Percentiles rank a stretch among this genome's conserved stretches.
phyloP scores from a whole-genome alignment of 208 protist genomes.

The Polymyxa betae region DNA sequence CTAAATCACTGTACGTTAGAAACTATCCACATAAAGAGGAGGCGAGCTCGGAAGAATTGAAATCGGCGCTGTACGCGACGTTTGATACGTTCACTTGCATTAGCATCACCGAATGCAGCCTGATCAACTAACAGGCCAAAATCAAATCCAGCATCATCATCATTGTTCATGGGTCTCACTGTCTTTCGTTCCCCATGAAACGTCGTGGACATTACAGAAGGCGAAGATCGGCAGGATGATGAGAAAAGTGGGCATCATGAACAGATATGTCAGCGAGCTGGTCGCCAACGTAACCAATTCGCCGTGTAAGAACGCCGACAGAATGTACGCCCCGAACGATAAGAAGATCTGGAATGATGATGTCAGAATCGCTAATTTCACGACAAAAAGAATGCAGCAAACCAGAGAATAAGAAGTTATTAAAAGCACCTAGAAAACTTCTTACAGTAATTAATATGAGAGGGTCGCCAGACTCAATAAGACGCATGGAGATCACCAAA shows the following conservation, averaged over 20 bases:
- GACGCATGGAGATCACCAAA: not conserved
- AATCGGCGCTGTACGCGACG: not conserved
- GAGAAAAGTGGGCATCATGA: constrained; percentile 45
- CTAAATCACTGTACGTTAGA: not conserved
- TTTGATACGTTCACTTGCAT: constrained; percentile 8
- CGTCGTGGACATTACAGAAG: constrained; percentile 31
- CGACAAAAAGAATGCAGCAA: not conserved
- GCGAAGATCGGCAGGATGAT: constrained; percentile 40
- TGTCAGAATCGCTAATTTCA: not conserved
- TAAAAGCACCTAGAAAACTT: not conserved
- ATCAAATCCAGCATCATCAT: not conserved
- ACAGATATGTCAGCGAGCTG: not conserved
- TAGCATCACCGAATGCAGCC: constrained; percentile 15
- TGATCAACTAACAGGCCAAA: not conserved
- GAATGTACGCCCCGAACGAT: not conserved
- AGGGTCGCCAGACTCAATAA: not conserved
- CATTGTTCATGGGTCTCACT: not conserved
- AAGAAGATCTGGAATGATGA: not conserved
- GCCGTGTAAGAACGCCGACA: not conserved
- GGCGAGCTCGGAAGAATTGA: not conserved
- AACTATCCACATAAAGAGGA: not conserved
- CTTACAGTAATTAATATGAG: constrained; percentile 1
- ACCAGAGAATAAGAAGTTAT: not conserved
- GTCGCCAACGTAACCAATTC: not conserved
- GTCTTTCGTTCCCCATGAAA: constrained; percentile 36